Evolutionary conservation across 129 eudicot species (phyloP).

Genomic region (Smallanthus sonchifolius): DNA sequence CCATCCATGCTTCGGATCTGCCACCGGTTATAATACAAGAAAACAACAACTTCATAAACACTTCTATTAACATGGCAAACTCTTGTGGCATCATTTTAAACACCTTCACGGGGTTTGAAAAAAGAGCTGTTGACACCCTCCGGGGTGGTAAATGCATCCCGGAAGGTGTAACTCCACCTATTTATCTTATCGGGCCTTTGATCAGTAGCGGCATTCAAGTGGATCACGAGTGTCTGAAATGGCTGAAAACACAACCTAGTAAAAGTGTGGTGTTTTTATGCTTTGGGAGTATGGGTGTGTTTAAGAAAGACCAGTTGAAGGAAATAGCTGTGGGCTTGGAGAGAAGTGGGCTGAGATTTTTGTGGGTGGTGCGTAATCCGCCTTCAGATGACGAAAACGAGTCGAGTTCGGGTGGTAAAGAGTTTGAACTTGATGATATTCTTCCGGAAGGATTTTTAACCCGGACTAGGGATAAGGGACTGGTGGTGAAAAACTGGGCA

Average conservation of each 20-base stretch:
- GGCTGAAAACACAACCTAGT: conserved; percentile 65
- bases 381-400: conserved; percentile 28
- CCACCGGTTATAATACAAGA: no score
- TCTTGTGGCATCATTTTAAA: conserved; percentile 45
- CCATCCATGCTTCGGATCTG: conserved; percentile 28
- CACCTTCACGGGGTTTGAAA: conserved; percentile 39
- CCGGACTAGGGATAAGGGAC: conserved; percentile 42
- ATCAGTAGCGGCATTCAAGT: conserved; percentile 14
- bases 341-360: conserved; percentile 54
- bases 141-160: conserved; percentile 39
- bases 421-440: conserved; percentile 36
- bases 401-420: conserved; percentile 19
- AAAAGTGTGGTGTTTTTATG: conserved; percentile 64
- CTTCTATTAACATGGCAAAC: conserved; percentile 24
- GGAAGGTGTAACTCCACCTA: conserved; percentile 43
- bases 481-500: conserved; percentile 62
- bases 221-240: conserved; percentile 40
- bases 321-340: conserved; percentile 72
- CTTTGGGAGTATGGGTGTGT: conserved; percentile 68
- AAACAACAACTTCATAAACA: conserved; percentile 27
- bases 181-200: conserved; percentile 54
- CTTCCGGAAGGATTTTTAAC: conserved; percentile 58
- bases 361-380: conserved; percentile 69
- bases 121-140: conserved; percentile 37
- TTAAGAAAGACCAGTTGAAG: conserved; percentile 37